These are phyloP conservation scores for Apiotrichum montevideense DNA, from an alignment of 1,284 basidiomycete genomes.

Conservation along the genomic window DNA sequence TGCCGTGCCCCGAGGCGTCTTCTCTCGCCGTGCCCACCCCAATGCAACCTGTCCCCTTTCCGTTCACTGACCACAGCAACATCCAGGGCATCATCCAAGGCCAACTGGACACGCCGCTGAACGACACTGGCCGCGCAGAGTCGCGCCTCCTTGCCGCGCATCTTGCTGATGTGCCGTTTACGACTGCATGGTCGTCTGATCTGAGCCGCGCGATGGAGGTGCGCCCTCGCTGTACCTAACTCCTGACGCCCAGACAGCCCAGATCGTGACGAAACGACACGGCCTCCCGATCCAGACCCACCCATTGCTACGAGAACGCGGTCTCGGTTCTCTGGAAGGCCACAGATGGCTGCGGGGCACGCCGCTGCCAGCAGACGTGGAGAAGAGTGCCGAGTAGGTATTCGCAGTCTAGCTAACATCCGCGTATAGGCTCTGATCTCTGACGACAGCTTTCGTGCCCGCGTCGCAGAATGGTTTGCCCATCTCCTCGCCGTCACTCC, in stretches of 20 bases:
- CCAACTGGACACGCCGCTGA: constrained; percentile 41
- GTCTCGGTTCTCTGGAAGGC: constrained; percentile 35
- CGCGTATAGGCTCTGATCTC: neutral
- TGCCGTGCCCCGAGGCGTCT: neutral
- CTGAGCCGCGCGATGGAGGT: constrained; percentile 40
- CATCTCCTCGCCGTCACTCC: constrained; percentile 15
- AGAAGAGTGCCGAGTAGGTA: constrained; percentile 24
- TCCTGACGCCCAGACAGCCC: constrained; percentile 27
- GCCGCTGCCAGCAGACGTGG: constrained; percentile 26
- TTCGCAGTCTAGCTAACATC: neutral
- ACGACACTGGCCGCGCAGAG: constrained; percentile 35
- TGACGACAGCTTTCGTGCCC: constrained; percentile 14
- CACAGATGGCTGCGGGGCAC: constrained; percentile 20
- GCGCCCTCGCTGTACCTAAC: neutral
- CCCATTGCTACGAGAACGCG: constrained; percentile 29
- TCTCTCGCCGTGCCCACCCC: too few relatives aligned
- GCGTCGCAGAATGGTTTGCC: constrained; percentile 18
- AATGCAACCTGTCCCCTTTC: too few relatives aligned
- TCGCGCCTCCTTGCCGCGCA: constrained; percentile 23
- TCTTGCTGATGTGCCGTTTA: constrained; percentile 22
- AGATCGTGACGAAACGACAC: constrained; percentile 27
- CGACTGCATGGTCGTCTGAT: constrained; percentile 26
- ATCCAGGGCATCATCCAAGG: constrained; percentile 42
- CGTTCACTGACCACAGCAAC: constrained; percentile 25
- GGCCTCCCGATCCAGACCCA: constrained; percentile 15